Evolutionary conservation across 306 rosid genomes (phyloP).

Genomic region (Acacia acuminata): DNA sequence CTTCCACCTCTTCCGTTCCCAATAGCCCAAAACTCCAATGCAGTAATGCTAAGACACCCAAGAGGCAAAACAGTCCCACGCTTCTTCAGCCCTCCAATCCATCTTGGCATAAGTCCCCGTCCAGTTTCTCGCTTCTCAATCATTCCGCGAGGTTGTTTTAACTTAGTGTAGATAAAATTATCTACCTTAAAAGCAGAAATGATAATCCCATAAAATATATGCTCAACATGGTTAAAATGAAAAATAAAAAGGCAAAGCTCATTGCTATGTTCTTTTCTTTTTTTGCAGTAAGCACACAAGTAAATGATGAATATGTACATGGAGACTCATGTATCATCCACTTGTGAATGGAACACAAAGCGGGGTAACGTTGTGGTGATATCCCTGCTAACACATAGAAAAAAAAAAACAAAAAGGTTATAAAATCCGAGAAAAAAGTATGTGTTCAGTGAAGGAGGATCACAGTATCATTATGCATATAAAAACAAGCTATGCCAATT

Average conservation of each 20-base stretch:
- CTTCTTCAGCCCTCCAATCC: too few relatives aligned
- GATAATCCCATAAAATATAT: not conserved
- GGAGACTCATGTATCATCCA: constrained; percentile 59
- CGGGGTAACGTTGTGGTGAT: constrained; percentile 91
- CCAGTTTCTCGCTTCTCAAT: too few relatives aligned
- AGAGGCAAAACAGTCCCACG: too few relatives aligned
- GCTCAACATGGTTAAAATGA: not conserved
- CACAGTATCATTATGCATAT: not conserved
- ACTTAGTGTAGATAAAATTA: too few relatives aligned
- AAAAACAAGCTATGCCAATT: not conserved
- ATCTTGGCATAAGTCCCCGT: too few relatives aligned
- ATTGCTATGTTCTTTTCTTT: constrained; percentile 12
- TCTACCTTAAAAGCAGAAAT: too few relatives aligned
- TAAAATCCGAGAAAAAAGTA: not conserved
- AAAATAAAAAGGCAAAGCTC: not conserved
- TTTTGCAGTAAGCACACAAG: not conserved
- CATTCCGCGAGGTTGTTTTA: too few relatives aligned
- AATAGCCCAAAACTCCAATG: too few relatives aligned
- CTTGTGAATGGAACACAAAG: constrained; percentile 93
- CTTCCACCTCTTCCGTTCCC: too few relatives aligned
- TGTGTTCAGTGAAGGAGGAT: not conserved
- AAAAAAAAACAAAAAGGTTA: not conserved
- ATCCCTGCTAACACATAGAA: constrained; percentile 68
- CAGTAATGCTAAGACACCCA: too few relatives aligned
- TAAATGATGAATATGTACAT: constrained; percentile 4